A percentile compares a stretch with the other conserved stretches of the same genome.
phyloP scores from a whole-genome alignment of 805 yeast species.

The Wickerhamiella azyma region DNA sequence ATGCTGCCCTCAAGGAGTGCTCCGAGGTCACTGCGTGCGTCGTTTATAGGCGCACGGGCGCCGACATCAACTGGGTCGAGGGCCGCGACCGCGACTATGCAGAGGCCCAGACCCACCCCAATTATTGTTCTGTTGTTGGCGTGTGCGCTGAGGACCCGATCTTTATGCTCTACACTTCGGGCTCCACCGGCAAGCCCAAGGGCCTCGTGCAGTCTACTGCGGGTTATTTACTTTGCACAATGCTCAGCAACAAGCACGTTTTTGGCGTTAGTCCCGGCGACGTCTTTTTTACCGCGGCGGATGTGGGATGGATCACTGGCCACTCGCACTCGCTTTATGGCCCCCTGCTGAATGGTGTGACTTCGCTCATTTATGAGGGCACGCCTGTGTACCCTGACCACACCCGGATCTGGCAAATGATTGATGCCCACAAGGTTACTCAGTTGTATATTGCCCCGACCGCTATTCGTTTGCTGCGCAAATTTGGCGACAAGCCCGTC shows the following conservation, averaged over 20 bases:
- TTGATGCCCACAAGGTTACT: slow-evolving; percentile 71
- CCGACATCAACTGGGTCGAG: slow-evolving; percentile 35
- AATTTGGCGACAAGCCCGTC: slow-evolving; percentile 72
- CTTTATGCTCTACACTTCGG: slow-evolving; percentile 71
- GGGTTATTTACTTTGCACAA: slow-evolving; percentile 63
- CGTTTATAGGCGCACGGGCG: slow-evolving; percentile 64
- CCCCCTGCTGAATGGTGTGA: slow-evolving; percentile 60
- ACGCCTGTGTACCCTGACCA: slow-evolving; percentile 77
- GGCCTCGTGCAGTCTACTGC: slow-evolving; percentile 76
- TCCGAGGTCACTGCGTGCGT: slow-evolving; percentile 57
- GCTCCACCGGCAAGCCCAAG: slow-evolving; percentile 81
- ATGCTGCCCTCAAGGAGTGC: slow-evolving; percentile 56
- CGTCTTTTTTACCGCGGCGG: slow-evolving; percentile 73
- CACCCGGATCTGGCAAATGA: slow-evolving; percentile 76
- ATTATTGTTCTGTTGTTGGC: slow-evolving; percentile 60
- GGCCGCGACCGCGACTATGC: slow-evolving; percentile 70
- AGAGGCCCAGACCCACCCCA: slow-evolving; percentile 49
- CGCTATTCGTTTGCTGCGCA: slow-evolving; percentile 70
- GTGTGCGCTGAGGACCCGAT: slow-evolving; percentile 71
- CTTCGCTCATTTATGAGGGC: slow-evolving; percentile 73
- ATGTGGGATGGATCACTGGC: slow-evolving; percentile 86
- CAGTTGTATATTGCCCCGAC: slow-evolving; percentile 96
- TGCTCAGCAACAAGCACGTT: slow-evolving; percentile 57
- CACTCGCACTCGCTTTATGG: slow-evolving; percentile 77
- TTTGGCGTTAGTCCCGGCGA: slow-evolving; percentile 69